Conservation (phyloP, 805 yeast species). For the Metschnikowia amazonensis region DNA sequence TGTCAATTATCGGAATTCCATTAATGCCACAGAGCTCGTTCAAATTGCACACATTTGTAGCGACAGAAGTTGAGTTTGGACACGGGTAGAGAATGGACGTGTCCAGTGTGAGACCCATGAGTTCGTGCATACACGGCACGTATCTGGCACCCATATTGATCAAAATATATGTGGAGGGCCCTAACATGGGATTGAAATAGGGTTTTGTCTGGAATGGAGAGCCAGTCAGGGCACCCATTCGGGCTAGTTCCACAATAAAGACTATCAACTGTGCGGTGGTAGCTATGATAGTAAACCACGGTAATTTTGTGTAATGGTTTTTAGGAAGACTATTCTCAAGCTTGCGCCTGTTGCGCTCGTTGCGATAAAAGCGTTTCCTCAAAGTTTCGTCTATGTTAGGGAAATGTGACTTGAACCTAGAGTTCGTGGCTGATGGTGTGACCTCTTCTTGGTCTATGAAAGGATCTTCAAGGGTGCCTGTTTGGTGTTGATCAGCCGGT, state of each 20-base stretch:
- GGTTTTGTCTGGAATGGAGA: constrained; percentile 66
- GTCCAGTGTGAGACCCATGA: constrained; percentile 48
- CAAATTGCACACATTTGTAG: constrained; percentile 55
- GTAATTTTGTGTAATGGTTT: constrained; percentile 27
- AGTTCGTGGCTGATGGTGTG: not conserved
- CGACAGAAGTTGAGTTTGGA: constrained; percentile 56
- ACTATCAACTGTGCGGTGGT: constrained; percentile 49
- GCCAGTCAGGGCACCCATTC: constrained; percentile 58
- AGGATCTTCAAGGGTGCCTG: not conserved
- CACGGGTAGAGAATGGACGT: constrained; percentile 54
- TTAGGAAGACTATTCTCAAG: constrained; percentile 17
- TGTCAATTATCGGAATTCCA: constrained; percentile 36
- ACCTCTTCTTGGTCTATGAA: not conserved
- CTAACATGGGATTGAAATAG: constrained; percentile 73
- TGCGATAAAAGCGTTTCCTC: constrained; percentile 1
- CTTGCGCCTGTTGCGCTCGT: constrained; percentile 17
- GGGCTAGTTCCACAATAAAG: constrained; percentile 57
- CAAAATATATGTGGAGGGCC: constrained; percentile 64
- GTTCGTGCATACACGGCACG: constrained; percentile 62
- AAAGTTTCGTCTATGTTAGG: constrained; percentile 2
- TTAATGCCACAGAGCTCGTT: constrained; percentile 59
- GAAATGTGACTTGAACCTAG: not conserved
- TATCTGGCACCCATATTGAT: constrained; percentile 71
- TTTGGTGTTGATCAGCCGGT: not conserved
- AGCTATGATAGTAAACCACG: constrained; percentile 40